A percentile compares a stretch with the other conserved stretches of the same genome.
phyloP scores from a whole-genome alignment of 2,329 filamentous ascomycete genomes.

The Calcarisporium arbuscula region DNA sequence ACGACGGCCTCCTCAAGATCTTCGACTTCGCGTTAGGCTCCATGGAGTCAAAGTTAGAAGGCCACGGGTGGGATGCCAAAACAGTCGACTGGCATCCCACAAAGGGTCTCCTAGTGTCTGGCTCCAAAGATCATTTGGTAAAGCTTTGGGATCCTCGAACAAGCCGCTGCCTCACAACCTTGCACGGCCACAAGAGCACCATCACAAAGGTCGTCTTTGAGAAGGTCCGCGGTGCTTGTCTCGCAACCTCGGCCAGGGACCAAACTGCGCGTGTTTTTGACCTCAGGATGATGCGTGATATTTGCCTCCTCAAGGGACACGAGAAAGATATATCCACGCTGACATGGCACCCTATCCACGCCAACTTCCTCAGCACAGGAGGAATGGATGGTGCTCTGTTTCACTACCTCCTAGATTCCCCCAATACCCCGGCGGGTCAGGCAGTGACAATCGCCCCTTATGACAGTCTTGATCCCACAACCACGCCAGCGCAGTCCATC shows the following conservation, averaged over 20 bases:
- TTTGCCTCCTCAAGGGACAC: slow-evolving; percentile 85
- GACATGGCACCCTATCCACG: slow-evolving; percentile 89
- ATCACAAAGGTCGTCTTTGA: slow-evolving; percentile 92
- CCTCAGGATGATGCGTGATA: slow-evolving; percentile 96
- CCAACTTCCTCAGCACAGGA: slow-evolving; percentile 82
- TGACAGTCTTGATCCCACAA: slow-evolving; percentile 72
- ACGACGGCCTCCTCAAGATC: slow-evolving; percentile 89
- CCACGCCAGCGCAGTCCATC: slow-evolving; percentile 81
- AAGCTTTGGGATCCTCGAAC: slow-evolving; percentile 98
- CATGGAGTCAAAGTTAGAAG: slow-evolving; percentile 76
- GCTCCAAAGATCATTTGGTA: slow-evolving; percentile 94
- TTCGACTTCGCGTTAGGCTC: slow-evolving; percentile 88
- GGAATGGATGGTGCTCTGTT: slow-evolving; percentile 84
- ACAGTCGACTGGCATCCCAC: slow-evolving; percentile 96
- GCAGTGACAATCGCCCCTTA: slow-evolving; percentile 72
- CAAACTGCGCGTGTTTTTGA: slow-evolving; percentile 92
- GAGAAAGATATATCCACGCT: slow-evolving; percentile 94
- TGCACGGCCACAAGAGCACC: slow-evolving; percentile 96
- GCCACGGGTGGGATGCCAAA: slow-evolving; percentile 98
- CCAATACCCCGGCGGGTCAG: slow-evolving; percentile 73
- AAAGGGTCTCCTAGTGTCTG: slow-evolving; percentile 89
- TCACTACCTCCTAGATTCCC: slow-evolving; percentile 94
- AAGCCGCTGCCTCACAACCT: slow-evolving; percentile 80
- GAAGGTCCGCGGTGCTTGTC: slow-evolving; percentile 71
- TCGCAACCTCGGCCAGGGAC: slow-evolving; percentile 89